Conservation (phyloP, 2,329 filamentous ascomycete species). For the Calonectria hongkongensis region DNA sequence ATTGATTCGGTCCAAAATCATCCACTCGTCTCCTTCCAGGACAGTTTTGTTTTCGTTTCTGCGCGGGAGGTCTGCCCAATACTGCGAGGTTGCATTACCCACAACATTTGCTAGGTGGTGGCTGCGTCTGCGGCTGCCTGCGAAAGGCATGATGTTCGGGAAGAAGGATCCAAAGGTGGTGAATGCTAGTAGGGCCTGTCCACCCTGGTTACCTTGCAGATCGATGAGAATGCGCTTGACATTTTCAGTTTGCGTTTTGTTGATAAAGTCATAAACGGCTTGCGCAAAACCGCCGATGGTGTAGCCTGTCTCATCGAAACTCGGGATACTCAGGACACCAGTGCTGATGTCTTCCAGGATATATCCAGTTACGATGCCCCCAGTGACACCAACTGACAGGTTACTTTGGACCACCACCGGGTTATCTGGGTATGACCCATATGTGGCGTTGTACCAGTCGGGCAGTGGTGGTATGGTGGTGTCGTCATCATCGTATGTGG, state of each 20-base stretch:
- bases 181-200: neutral
- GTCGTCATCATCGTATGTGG: neutral
- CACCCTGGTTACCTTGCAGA: slow-evolving; percentile 1
- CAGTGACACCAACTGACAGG: neutral
- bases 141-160: slow-evolving; percentile 8
- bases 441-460: neutral
- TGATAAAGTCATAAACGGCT: neutral
- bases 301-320: neutral
- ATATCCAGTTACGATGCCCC: neutral
- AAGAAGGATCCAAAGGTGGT: neutral
- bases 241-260: neutral
- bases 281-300: neutral
- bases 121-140: slow-evolving; percentile 1
- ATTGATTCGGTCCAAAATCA: neutral
- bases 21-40: neutral
- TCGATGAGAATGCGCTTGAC: slow-evolving; percentile 5
- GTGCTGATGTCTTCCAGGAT: neutral
- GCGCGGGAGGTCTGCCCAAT: neutral
- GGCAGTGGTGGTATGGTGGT: neutral
- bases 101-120: neutral
- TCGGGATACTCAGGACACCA: slow-evolving; percentile 1
- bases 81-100: neutral
- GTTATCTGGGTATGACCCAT: neutral
- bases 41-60: neutral
- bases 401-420: neutral